These are phyloP conservation scores for Linnemannia schmuckeri DNA, from an alignment of 192 early-diverging fungal genomes.

Conservation along the genomic window DNA sequence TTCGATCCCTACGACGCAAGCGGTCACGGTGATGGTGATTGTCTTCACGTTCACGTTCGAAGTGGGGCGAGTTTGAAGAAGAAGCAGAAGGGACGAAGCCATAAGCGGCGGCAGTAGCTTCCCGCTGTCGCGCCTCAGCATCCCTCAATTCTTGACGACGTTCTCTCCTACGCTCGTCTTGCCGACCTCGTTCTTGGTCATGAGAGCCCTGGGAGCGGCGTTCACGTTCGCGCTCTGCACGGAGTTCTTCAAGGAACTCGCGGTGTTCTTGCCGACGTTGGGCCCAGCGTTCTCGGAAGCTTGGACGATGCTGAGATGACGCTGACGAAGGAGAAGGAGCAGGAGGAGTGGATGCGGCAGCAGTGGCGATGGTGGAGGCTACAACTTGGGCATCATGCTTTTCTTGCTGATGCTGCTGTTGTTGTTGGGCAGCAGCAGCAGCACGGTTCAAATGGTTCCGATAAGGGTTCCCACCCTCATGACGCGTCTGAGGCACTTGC, in stretches of 20 bases:
- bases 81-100: conserved; percentile 1
- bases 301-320: not conserved
- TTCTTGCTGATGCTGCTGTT: conserved; percentile 7
- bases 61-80: not conserved
- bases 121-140: conserved; percentile 20
- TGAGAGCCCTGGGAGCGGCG: not conserved
- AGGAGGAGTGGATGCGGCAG: not conserved
- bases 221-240: not conserved
- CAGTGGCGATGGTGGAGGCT: not conserved
- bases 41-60: conserved; percentile 16
- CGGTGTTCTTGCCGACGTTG: conserved; percentile 13
- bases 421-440: not conserved
- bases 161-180: conserved; percentile 6
- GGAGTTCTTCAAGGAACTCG: not conserved
- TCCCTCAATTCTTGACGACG: conserved; percentile 31
- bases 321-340: not conserved
- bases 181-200: not conserved
- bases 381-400: not conserved
- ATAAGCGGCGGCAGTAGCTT: conserved; percentile 25
- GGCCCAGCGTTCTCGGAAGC: conserved; percentile 18
- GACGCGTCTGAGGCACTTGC: not conserved
- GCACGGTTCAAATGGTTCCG: not conserved
- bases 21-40: not conserved
- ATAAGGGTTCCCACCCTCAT: not conserved
- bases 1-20: not conserved